Evolutionary conservation across 371 early-diverging fungal genomes (phyloP).

Genomic region (Mucor velutinosus): DNA sequence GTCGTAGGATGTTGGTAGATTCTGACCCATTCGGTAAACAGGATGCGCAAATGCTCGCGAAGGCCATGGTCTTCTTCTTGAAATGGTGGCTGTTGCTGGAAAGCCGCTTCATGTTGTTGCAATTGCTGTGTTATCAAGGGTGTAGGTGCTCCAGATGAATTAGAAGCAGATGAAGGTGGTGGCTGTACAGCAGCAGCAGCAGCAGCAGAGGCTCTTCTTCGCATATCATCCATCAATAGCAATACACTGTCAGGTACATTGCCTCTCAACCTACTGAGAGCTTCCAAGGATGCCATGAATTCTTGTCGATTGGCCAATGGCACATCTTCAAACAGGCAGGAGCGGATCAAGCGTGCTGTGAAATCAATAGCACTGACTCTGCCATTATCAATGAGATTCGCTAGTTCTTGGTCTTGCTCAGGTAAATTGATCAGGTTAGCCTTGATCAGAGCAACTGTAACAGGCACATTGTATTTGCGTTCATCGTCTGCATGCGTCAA

Average conservation of each 20-base stretch:
- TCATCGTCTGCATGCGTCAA: conserved; percentile 94
- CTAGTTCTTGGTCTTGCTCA: conserved; percentile 89
- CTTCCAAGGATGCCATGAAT: conserved; percentile 75
- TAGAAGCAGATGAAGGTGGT: conserved; percentile 3
- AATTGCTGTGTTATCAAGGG: conserved; percentile 19
- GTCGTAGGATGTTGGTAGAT: conserved; percentile 83
- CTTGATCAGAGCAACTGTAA: conserved; percentile 81
- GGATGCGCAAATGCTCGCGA: conserved; percentile 68
- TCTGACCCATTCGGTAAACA: conserved; percentile 90
- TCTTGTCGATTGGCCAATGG: conserved; percentile 67
- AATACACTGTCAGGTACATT: conserved; percentile 67
- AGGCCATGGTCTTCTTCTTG: conserved; percentile 50
- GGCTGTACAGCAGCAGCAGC: not conserved
- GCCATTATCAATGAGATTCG: conserved; percentile 77
- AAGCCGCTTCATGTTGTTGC: not conserved
- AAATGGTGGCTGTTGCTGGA: not conserved
- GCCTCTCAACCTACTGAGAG: conserved; percentile 67
- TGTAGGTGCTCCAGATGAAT: conserved; percentile 8
- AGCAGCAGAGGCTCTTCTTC: conserved; percentile 9
- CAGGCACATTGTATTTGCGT: conserved; percentile 86
- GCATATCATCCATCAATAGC: conserved; percentile 46
- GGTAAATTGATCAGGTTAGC: conserved; percentile 72
- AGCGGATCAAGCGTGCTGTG: conserved; percentile 73
- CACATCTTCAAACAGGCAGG: conserved; percentile 66
- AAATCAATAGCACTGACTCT: conserved; percentile 79